Percentiles rank a stretch among this genome's conserved stretches.
Conservation (phyloP, 306 rosid species). For the Citrullus mucosospermus region DNA sequence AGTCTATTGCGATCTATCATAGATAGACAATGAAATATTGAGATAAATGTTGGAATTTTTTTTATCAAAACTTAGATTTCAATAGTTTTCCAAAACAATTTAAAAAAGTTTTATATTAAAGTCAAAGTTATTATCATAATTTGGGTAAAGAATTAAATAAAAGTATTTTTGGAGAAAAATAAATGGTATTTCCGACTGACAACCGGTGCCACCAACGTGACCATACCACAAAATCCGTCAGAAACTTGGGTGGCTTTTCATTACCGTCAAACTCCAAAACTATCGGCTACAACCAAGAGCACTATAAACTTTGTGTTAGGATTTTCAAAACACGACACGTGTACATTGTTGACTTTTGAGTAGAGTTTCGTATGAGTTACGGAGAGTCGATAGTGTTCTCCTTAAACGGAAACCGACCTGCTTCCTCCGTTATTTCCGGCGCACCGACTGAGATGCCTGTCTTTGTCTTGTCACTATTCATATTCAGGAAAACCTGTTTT, state of each 20-base stretch:
- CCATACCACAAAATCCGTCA: not conserved
- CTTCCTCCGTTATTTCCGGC: not conserved
- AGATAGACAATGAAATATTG: too few relatives aligned
- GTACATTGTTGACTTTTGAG: not conserved
- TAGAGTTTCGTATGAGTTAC: not conserved
- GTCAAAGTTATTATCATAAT: too few relatives aligned
- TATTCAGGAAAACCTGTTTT: too few relatives aligned
- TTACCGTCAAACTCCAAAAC: not conserved
- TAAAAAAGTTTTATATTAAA: too few relatives aligned
- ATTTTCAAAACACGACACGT: not conserved
- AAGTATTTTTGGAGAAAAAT: too few relatives aligned
- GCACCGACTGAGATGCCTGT: not conserved
- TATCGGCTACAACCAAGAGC: not conserved
- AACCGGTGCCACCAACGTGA: not conserved
- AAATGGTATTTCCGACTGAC: not conserved
- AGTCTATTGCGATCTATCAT: too few relatives aligned
- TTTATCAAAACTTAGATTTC: too few relatives aligned
- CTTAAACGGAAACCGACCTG: not conserved
- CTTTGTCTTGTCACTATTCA: not conserved
- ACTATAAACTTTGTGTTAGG: not conserved
- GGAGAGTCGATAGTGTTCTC: not conserved
- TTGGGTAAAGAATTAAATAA: too few relatives aligned
- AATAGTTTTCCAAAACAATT: too few relatives aligned
- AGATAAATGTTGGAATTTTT: too few relatives aligned
- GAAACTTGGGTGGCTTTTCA: not conserved